Evolutionary conservation across 345 rosid species (phyloP).

Genomic region (Microthlaspi erraticum): DNA sequence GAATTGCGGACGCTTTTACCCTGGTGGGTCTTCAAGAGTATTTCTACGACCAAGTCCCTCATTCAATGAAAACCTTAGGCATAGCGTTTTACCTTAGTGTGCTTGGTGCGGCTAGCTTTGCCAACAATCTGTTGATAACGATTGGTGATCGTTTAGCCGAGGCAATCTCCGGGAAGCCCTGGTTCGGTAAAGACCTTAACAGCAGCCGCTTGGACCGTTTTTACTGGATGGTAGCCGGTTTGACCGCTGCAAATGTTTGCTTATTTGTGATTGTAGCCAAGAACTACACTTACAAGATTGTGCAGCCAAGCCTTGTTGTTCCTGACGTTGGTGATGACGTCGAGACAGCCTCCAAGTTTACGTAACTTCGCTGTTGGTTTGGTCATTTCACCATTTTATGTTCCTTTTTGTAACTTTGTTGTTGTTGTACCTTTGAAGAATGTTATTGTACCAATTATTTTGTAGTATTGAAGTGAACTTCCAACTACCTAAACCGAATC

Average conservation of each 20-base stretch:
- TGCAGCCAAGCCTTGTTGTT: slow-evolving; percentile 64
- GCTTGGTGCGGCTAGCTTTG: slow-evolving; percentile 70
- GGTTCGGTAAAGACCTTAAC: slow-evolving; percentile 86
- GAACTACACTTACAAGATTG: slow-evolving; percentile 76
- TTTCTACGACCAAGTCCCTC: slow-evolving; percentile 74
- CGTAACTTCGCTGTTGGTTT: slow-evolving; percentile 3
- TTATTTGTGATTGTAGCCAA: slow-evolving; percentile 61
- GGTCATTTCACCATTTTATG: slow-evolving; percentile 7
- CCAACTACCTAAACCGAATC: too few species aligned
- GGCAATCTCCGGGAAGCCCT: slow-evolving; percentile 52
- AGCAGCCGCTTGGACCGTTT: slow-evolving; percentile 77
- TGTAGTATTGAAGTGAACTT: too few species aligned
- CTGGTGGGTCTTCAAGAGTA: slow-evolving; percentile 71
- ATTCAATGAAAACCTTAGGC: slow-evolving; percentile 69
- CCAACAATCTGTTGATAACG: slow-evolving; percentile 75
- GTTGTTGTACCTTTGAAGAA: slow-evolving; percentile 4
- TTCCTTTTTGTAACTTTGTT: slow-evolving; percentile 9
- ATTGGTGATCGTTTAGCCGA: slow-evolving; percentile 54
- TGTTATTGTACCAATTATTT: background rate
- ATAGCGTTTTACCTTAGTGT: slow-evolving; percentile 64
- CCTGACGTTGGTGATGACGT: slow-evolving; percentile 56
- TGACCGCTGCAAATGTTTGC: slow-evolving; percentile 55
- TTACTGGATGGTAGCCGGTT: slow-evolving; percentile 72
- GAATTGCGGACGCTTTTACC: slow-evolving; percentile 60
- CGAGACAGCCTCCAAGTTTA: slow-evolving; percentile 21